Conservation (phyloP, 192 early-diverging fungal genomes). For the Spinellus fusiger region DNA sequence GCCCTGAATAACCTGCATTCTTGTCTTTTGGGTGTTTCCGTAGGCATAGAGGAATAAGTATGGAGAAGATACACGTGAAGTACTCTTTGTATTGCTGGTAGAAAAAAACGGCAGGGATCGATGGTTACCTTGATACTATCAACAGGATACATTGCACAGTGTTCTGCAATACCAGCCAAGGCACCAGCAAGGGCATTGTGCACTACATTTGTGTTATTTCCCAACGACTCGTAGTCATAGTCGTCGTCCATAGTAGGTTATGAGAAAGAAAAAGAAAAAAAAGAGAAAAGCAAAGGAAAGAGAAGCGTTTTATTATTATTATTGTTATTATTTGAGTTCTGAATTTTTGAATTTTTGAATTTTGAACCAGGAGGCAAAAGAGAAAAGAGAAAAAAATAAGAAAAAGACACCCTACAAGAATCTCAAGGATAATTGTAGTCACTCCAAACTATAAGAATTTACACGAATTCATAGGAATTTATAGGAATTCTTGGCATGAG, state of each 20-base stretch:
- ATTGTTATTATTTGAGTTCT: too few relatives aligned
- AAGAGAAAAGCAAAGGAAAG: not conserved
- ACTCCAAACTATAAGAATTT: too few relatives aligned
- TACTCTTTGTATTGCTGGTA: not conserved
- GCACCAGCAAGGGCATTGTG: conserved; percentile 90
- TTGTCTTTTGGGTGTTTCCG: conserved; percentile 49
- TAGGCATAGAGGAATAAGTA: conserved; percentile 1
- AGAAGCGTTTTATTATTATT: not conserved
- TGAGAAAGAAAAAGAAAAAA: not conserved
- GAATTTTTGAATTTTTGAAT: too few relatives aligned
- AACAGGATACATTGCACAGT: conserved; percentile 90
- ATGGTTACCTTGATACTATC: conserved; percentile 88
- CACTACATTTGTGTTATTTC: conserved; percentile 64
- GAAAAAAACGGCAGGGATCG: too few relatives aligned
- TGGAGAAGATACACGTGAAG: not conserved
- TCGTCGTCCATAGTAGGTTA: conserved; percentile 43
- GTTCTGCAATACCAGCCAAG: conserved; percentile 93
- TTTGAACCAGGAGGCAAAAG: too few relatives aligned
- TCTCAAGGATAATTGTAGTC: too few relatives aligned
- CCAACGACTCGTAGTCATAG: conserved; percentile 87
- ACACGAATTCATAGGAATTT: too few relatives aligned
- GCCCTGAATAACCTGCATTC: conserved; percentile 84
- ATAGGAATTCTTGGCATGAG: too few relatives aligned
- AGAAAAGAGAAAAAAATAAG: too few relatives aligned
- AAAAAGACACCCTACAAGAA: too few relatives aligned